Evolutionary conservation across 495 filamentous ascomycete species (phyloP), one percentile per base, ranked within the genome.

Genomic region (Rhypophila decipiens): DNA sequence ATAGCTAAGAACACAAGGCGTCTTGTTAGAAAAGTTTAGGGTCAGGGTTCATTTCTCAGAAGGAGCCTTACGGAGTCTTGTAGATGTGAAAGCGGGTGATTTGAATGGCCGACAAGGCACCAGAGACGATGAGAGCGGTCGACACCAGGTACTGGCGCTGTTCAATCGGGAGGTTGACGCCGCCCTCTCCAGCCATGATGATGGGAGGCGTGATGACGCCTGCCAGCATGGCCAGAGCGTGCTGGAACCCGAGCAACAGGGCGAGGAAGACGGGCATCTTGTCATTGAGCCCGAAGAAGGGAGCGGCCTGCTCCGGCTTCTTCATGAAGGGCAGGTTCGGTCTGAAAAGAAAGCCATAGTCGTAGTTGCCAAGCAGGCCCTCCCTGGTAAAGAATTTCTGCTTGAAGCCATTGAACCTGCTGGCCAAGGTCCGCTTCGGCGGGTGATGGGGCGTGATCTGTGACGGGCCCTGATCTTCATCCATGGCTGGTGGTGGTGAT

Each of bases 241-340:
- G 74, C 57, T 75, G 69, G 45, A 73, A 67, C 42, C 71, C 70
- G 18, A 74, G 69, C 12, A 74, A 64, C 2, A 93, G 64, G 9
- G 85, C 87, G 24, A 96, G 66, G 2, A 94, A 51, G 11, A 95
- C 74, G 2, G 90, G 90, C 72, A 95, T 85, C 18, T 70, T 72
- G 61, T 94, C 88, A 50, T 95, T 76, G 15, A 95, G 79, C 19
- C 88, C 90, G 62, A 95, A 95, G 68, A 95, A 95, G 19, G 90
- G 89, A 5, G 85, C 79, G 2, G 77, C 70, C 51, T 73, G 68
- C 31, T 71, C 72, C 1, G 73, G 56, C 60, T 80, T 84, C 51
- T 76, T 80, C 72, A 91, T 81, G 68, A 94, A 95, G 2, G 90
- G 90, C 11, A 95, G 60, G 46, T 88, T 87, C 4, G 90, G 90